phyloP scores from a whole-genome alignment of 331 rosid genomes.

The Phaseolus coccineus region DNA sequence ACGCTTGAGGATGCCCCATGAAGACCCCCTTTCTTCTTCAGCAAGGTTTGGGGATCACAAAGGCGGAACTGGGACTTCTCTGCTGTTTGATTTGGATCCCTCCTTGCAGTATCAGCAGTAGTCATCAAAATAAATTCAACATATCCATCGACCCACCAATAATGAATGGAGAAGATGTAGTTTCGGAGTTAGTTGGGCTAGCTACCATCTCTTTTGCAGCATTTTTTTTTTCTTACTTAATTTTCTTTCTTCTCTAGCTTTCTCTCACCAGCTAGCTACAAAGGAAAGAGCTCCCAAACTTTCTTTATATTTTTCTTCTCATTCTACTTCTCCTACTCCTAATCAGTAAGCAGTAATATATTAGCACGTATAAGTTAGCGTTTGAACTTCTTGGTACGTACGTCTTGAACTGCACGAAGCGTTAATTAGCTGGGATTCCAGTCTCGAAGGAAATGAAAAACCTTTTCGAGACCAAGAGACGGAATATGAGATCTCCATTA shows the following conservation, averaged over 20 bases:
- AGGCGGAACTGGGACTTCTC: constrained; percentile 51
- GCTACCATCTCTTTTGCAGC: constrained; percentile 38
- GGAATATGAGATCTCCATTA: constrained; percentile 32
- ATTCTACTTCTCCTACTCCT: constrained; percentile 11
- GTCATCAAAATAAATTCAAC: neutral
- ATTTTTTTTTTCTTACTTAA: constrained; percentile 18
- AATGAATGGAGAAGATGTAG: constrained; percentile 36
- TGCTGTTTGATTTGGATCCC: constrained; percentile 67
- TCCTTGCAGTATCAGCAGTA: constrained; percentile 38
- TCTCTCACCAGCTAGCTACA: neutral
- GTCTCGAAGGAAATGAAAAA: constrained; percentile 42
- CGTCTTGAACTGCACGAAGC: constrained; percentile 38
- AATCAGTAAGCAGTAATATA: neutral
- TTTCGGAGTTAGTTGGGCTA: constrained; percentile 32
- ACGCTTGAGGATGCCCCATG: constrained; percentile 46
- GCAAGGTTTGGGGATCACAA: constrained; percentile 53
- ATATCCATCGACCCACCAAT: constrained; percentile 16
- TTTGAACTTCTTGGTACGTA: constrained; percentile 30
- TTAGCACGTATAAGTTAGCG: constrained; percentile 34
- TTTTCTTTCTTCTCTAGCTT: neutral
- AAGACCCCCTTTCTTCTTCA: constrained; percentile 43
- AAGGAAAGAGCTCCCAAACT: constrained; percentile 29
- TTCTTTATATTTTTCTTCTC: constrained; percentile 4
- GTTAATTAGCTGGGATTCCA: constrained; percentile 46
- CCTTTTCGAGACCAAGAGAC: constrained; percentile 27